phyloP scores from a whole-genome alignment of 2,329 filamentous ascomycete species.

The Colletotrichum tamarilloi region DNA sequence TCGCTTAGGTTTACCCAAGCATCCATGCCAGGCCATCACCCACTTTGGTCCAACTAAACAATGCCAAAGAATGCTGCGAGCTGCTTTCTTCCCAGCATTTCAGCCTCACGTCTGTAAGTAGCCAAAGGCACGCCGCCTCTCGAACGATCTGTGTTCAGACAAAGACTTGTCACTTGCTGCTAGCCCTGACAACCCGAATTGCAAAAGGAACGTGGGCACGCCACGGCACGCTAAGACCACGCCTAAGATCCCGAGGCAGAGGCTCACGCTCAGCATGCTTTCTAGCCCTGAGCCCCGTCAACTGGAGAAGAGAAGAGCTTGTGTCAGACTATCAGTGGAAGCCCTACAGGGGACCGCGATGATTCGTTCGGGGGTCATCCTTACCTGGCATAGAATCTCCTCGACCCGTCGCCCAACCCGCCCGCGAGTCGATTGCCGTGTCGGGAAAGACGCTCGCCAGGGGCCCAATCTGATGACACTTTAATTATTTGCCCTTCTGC shows the following conservation, averaged over 20 bases:
- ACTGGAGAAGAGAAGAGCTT: not conserved
- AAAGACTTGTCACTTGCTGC: not conserved
- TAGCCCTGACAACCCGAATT: not conserved
- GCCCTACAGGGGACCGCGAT: not conserved
- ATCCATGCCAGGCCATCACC: not conserved
- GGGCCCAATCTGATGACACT: not conserved
- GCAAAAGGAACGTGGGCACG: not conserved
- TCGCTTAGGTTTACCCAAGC: not conserved
- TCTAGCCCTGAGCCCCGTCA: not conserved
- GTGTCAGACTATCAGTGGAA: not conserved
- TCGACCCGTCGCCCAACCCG: not conserved
- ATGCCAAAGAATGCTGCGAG: not conserved
- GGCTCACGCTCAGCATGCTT: not conserved
- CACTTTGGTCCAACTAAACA: not conserved
- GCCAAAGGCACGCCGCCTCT: not conserved
- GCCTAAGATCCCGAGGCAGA: not conserved
- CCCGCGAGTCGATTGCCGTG: slow-evolving; percentile 22
- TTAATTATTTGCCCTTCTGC: not conserved
- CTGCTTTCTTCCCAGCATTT: not conserved
- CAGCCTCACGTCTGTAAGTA: not conserved
- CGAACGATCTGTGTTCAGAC: not conserved
- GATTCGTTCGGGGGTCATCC: slow-evolving; percentile 8
- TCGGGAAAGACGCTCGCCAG: slow-evolving; percentile 26
- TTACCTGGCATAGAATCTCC: slow-evolving; percentile 4
- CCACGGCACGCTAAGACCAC: not conserved